These are phyloP conservation scores for Exidia glandulosa DNA, from an alignment of 768 basidiomycete species.

Conservation along the genomic window DNA sequence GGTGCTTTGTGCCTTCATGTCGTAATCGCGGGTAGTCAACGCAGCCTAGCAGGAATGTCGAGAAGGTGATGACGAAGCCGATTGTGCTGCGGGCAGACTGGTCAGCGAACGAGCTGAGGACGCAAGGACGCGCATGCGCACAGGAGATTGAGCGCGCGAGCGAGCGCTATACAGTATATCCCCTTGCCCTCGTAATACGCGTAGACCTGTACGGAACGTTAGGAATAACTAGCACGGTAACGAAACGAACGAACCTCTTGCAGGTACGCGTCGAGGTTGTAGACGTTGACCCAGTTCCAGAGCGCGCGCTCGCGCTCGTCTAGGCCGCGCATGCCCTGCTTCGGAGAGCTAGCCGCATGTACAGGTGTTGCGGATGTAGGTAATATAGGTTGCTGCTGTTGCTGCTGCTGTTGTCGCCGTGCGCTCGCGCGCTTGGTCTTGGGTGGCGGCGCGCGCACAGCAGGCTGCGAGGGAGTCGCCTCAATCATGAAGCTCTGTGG, in stretches of 20 bases:
- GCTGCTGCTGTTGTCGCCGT: background rate
- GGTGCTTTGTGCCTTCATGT: slow-evolving; percentile 49
- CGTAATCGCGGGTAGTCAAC: slow-evolving; percentile 81
- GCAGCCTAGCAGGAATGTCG: slow-evolving; percentile 90
- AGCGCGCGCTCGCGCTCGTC: slow-evolving; percentile 84
- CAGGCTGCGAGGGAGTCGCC: slow-evolving; percentile 29
- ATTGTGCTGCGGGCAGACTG: slow-evolving; percentile 55
- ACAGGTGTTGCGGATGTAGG: background rate
- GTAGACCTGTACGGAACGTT: slow-evolving; percentile 35
- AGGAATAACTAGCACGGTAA: background rate
- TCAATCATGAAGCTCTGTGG: slow-evolving; percentile 83
- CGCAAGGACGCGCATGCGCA: slow-evolving; percentile 34
- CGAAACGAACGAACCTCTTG: slow-evolving; percentile 52
- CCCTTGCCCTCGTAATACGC: slow-evolving; percentile 95
- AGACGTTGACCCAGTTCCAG: slow-evolving; percentile 99
- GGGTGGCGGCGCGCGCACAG: slow-evolving; percentile 1
- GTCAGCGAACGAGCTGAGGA: slow-evolving; percentile 9
- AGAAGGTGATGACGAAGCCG: slow-evolving; percentile 97
- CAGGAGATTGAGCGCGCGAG: slow-evolving; percentile 89
- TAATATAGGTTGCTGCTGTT: background rate
- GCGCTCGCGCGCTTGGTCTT: background rate
- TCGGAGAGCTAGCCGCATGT: background rate
- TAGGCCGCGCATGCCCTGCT: slow-evolving; percentile 47
- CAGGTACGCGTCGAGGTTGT: slow-evolving; percentile 90
- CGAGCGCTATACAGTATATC: slow-evolving; percentile 87